phyloP scores from a whole-genome alignment of 257 asterid genomes.

The Lantana camara region DNA sequence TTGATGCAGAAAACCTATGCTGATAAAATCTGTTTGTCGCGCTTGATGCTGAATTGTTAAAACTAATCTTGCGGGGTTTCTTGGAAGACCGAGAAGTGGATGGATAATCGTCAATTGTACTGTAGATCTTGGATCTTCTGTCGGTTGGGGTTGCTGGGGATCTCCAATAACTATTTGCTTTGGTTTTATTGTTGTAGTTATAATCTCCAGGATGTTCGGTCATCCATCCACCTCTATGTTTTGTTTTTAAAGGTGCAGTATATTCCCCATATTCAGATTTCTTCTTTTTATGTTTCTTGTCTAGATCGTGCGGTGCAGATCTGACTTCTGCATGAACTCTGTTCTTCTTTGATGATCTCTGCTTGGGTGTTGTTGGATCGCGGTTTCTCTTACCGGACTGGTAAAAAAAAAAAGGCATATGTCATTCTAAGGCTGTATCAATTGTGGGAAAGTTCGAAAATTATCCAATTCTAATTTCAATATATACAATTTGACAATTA shows the following conservation, averaged over 20 bases:
- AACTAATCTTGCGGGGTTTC: constrained; percentile 32
- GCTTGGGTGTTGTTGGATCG: constrained; percentile 72
- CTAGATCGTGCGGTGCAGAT: constrained; percentile 58
- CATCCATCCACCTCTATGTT: constrained; percentile 76
- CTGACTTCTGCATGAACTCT: constrained; percentile 38
- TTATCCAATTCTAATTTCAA: background rate
- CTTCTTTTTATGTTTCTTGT: constrained; percentile 37
- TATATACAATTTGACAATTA: background rate
- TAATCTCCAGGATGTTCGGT: constrained; percentile 59
- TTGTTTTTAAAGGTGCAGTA: constrained; percentile 40
- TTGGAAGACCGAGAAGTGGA: constrained; percentile 46
- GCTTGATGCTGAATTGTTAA: constrained; percentile 37
- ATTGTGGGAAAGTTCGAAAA: background rate
- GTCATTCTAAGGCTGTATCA: background rate
- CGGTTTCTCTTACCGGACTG: constrained; percentile 60
- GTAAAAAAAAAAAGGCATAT: constrained; percentile 11
- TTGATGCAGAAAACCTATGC: constrained; percentile 53
- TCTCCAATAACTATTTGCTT: constrained; percentile 45
- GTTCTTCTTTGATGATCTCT: constrained; percentile 46
- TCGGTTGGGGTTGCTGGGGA: constrained; percentile 61
- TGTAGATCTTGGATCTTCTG: constrained; percentile 35
- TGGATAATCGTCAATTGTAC: constrained; percentile 38
- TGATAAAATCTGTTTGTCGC: constrained; percentile 41
- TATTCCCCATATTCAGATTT: constrained; percentile 32
- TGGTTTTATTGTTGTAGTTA: constrained; percentile 19